phyloP scores from a whole-genome alignment of 805 yeast genomes.

The Ogataea allantospora region DNA sequence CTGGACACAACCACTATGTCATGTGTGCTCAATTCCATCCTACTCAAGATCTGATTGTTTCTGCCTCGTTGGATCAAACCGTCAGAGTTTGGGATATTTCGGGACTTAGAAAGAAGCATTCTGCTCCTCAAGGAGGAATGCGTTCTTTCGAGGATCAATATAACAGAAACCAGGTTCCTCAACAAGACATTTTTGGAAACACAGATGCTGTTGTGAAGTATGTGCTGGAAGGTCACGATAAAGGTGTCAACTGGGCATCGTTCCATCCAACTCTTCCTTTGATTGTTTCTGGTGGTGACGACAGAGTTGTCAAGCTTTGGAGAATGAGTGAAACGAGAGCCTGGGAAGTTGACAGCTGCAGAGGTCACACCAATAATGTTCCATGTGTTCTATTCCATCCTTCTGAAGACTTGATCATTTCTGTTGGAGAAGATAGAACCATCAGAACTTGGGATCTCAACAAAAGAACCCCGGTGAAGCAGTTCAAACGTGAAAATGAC shows the following conservation, averaged over 20 bases:
- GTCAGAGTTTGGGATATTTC: conserved; percentile 98
- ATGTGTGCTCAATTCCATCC: conserved; percentile 99
- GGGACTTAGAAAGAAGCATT: conserved; percentile 90
- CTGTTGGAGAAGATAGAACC: conserved; percentile 95
- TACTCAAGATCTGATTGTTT: conserved; percentile 86
- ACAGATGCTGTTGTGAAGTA: conserved; percentile 93
- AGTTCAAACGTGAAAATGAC: conserved; percentile 89
- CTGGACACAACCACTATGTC: conserved; percentile 98
- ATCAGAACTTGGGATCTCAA: conserved; percentile 96
- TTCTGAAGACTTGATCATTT: conserved; percentile 82
- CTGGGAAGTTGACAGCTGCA: conserved; percentile 98
- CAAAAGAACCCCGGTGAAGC: conserved; percentile 89
- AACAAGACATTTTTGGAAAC: conserved; percentile 92
- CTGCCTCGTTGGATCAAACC: conserved; percentile 96
- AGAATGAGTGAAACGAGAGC: conserved; percentile 95
- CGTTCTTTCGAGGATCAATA: conserved; percentile 50
- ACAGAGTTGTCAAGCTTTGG: conserved; percentile 93
- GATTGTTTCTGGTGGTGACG: conserved; percentile 95
- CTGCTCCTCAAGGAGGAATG: conserved; percentile 56
- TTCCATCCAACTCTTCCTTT: conserved; percentile 96
- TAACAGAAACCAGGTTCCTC: conserved; percentile 61
- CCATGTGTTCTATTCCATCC: conserved; percentile 91
- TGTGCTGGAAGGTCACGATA: conserved; percentile 95
- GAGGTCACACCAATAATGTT: conserved; percentile 96
- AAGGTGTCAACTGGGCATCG: conserved; percentile 98